Evolutionary conservation across 148 eudicot species (phyloP), one percentile per base, ranked within the genome.

Genomic region (Cornus controversa): DNA sequence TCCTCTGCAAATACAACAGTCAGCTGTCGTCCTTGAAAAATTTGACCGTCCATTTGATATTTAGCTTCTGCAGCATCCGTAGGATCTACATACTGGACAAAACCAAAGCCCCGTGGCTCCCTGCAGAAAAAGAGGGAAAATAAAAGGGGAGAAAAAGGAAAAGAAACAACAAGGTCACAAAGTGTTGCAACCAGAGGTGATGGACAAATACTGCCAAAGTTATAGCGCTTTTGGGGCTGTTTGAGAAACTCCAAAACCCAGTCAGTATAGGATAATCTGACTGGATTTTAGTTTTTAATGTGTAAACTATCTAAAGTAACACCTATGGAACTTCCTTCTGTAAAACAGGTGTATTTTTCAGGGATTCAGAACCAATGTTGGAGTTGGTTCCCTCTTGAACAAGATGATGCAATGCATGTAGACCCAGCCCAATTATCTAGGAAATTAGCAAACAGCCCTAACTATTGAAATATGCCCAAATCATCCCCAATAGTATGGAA

Each of bases 1-100:
- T 94, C 98, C 84, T 94, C 98, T 6, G 99, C 99, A 91, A 91
- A 95, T 4, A 95, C 94, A 73, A 95, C 99, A 75, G 96, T 93
- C 76, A 95, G 47, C 86, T 93, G 94, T 26, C 97, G 89, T 26
- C 96, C 99, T 37, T 80, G 90, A 50, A 93, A 87, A 60, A 90
- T 77, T 73, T 93, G 88, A 54, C 99, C 99, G 84, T 96, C 97
- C 99, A 96, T 91, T 31, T 96, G 89, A 84, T 93, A 91, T 72
- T 96, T 96, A 57, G 99, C 99, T 79, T 96, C 99, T 0, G 90
- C 91, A 74, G 99, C 99, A 88, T 96, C 99, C 78, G 72, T 89
- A 25, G 99, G 97, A 72, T 96, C 93, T 74, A 93, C 79, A 87
- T 81, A 96, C 81, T 96, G 99, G 64, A 96, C 96, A 86, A 96